Evolutionary conservation across 306 rosid genomes (phyloP), one percentile per base, ranked within the genome.

Genomic region (Quercus suber): DNA sequence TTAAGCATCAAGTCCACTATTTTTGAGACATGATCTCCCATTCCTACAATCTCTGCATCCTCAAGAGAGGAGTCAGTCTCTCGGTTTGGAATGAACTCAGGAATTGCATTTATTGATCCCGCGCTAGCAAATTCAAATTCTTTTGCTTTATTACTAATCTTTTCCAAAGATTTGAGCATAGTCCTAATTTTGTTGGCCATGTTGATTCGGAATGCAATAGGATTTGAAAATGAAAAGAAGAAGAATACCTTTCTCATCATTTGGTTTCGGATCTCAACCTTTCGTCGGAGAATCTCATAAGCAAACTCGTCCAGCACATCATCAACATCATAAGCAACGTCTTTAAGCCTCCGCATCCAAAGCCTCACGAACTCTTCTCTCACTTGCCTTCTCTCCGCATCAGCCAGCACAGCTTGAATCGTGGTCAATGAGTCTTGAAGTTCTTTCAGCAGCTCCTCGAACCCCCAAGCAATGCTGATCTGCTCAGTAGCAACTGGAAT

Each of bases 1-100:
- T 6, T 33, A 1, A 0, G 0, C 7, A 33, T 0, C 7, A 33
- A 33, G 0, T 1, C 0, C 0, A 33, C 37, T 33, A 33, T 5
- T 33, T 5, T 0, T 1, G 0, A 5, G 0, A 33, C 37, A 0
- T 5, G 0, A 33, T 1, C 0, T 33, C 1, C 1, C 37, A 6
- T 33, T 33, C 37, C 37, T 5, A 33, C 37, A 33, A 33, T 0
- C 1, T 33, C 37, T 1, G 37, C 5, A 33, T 33, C 0, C 0
- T 33, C 37, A 5, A 33, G 0, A 33, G 0, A 33, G 7, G 37
- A 33, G 1, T 33, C 7, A 5, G 37, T 33, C 7, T 33, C 37
- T 5, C 37, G 0, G 0, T 1, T 33, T 33, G 1, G 7, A 0
- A 33, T 5, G 0, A 5, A 1, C 37, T 5, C 37, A 33, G 1